These are phyloP conservation scores for Pistacia vera DNA, from an alignment of 345 rosid species.

Conservation along the genomic window DNA sequence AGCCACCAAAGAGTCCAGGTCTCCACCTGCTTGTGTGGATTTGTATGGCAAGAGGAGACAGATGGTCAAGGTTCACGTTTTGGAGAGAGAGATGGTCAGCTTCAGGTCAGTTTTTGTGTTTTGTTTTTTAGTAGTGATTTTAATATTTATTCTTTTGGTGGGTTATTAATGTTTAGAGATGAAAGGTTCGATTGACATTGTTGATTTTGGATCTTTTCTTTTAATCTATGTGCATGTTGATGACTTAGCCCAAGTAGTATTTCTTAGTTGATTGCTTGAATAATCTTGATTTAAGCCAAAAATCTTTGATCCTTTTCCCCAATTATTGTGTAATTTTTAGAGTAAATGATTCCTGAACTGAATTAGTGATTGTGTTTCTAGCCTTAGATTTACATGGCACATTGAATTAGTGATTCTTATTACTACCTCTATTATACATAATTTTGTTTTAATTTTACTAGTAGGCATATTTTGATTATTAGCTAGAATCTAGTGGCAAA, in stretches of 20 bases:
- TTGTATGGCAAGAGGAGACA: slow-evolving; percentile 49
- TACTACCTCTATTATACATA: too few species aligned
- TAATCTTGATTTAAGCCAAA: too few species aligned
- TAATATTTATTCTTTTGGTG: neutral
- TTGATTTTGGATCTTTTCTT: too few species aligned
- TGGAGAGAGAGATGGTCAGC: slow-evolving; percentile 49
- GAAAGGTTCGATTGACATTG: neutral
- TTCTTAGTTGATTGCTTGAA: too few species aligned
- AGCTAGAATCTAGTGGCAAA: too few species aligned
- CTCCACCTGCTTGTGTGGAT: slow-evolving; percentile 42
- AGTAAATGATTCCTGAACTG: too few species aligned
- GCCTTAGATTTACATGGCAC: too few species aligned
- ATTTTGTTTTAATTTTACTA: too few species aligned
- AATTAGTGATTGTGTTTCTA: too few species aligned
- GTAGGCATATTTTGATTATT: too few species aligned
- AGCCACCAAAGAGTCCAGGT: slow-evolving; percentile 35
- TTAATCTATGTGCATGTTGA: neutral
- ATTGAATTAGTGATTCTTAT: neutral
- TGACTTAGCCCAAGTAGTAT: neutral
- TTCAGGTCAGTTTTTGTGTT: slow-evolving; percentile 33
- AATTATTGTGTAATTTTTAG: too few species aligned
- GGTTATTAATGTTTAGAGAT: neutral
- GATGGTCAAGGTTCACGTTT: slow-evolving; percentile 43
- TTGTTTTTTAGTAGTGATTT: neutral
- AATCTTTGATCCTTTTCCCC: too few species aligned